These are phyloP conservation scores for Lachnellula arida DNA, from an alignment of 2,329 filamentous ascomycete species.

Conservation along the genomic window DNA sequence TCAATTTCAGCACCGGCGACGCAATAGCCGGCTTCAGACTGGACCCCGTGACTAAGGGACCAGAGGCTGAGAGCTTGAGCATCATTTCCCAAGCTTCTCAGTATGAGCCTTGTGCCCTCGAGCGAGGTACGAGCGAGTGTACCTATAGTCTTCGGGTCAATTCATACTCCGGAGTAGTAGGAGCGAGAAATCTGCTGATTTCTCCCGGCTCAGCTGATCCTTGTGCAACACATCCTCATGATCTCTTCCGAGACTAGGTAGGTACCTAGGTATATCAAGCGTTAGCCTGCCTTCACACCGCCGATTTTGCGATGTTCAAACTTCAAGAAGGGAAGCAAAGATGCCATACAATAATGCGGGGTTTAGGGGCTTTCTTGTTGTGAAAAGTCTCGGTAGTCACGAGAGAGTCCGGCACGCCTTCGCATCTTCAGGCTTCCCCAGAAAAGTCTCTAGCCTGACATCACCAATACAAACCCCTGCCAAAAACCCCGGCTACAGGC, in stretches of 20 bases:
- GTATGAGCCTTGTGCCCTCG: neutral
- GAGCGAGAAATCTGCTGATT: neutral
- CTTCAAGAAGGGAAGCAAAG: neutral
- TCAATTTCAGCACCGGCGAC: neutral
- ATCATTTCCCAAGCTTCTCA: neutral
- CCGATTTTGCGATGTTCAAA: neutral
- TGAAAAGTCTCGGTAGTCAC: no score
- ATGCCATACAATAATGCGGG: neutral
- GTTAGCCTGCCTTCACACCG: neutral
- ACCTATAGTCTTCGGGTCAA: no score
- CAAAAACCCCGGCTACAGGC: neutral
- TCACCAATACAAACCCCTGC: neutral
- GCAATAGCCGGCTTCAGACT: no score
- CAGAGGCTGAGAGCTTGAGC: neutral
- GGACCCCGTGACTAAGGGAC: no score
- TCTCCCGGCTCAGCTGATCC: neutral
- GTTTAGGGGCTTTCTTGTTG: no score
- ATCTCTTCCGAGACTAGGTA: no score
- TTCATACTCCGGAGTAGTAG: neutral
- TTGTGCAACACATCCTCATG: neutral
- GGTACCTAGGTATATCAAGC: no score
- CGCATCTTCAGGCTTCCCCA: neutral
- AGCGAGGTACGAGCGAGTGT: neutral
- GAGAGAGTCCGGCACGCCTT: neutral
- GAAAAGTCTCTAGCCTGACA: slow-evolving; percentile 7